These are phyloP conservation scores for Atalantia buxifolia DNA, from an alignment of 345 rosid genomes.

Conservation along the genomic window DNA sequence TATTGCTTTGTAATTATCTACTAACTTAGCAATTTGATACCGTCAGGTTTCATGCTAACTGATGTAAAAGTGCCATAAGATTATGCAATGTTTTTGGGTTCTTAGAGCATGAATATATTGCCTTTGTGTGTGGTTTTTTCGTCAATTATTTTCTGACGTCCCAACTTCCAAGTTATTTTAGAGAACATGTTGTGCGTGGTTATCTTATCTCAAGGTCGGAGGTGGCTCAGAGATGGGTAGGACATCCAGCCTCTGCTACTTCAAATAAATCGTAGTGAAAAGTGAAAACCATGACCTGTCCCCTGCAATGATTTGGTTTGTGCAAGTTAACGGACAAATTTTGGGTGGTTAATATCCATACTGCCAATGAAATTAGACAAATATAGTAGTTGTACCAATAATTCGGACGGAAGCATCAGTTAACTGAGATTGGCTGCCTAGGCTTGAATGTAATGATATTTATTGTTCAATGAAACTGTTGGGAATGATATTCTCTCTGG, in stretches of 20 bases:
- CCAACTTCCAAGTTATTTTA: not conserved
- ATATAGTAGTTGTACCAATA: not conserved
- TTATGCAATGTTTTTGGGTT: conserved; percentile 2
- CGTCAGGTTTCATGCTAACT: not conserved
- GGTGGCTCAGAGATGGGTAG: not conserved
- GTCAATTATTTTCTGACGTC: not conserved
- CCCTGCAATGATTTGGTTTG: not conserved
- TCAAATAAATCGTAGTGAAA: not conserved
- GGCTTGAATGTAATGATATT: not conserved
- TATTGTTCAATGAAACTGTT: not conserved
- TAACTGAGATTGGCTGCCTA: not conserved
- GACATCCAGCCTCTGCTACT: not conserved
- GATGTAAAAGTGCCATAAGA: not conserved
- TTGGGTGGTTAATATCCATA: not conserved
- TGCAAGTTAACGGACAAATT: not conserved
- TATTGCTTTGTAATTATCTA: conserved; percentile 14
- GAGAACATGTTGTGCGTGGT: not conserved
- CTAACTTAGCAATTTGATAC: not conserved
- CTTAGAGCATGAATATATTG: not conserved
- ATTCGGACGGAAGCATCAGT: not conserved
- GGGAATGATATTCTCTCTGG: not conserved
- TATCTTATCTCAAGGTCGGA: not conserved
- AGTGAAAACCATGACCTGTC: not conserved
- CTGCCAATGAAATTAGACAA: not conserved
- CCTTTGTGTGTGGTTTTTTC: not conserved